These are phyloP conservation scores for Seminavis robusta DNA, from an alignment of 108 stramenopile genomes.

Conservation along the genomic window DNA sequence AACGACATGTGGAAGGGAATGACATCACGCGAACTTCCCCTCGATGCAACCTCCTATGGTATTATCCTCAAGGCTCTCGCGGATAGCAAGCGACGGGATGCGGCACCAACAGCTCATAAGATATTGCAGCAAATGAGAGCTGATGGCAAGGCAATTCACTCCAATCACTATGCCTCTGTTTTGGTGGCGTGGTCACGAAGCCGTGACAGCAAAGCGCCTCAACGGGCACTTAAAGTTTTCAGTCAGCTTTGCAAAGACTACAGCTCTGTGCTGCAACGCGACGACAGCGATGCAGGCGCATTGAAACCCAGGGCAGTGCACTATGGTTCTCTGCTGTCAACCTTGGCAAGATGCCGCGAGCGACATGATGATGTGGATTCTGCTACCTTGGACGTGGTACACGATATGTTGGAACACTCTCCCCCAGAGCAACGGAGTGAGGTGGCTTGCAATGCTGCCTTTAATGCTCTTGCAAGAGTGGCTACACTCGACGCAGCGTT, in stretches of 20 bases:
- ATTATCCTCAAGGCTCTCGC: background rate
- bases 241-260: background rate
- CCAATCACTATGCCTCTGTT: background rate
- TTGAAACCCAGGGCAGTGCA: no score
- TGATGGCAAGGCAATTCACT: background rate
- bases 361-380: no score
- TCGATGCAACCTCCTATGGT: background rate
- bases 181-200: constrained; percentile 1
- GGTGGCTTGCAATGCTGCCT: no score
- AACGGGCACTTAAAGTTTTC: background rate
- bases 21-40: background rate
- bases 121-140: background rate
- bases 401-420: no score
- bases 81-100: background rate
- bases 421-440: no score
- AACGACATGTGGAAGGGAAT: background rate
- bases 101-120: background rate
- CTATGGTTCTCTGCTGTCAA: no score
- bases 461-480: no score
- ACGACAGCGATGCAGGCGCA: background rate
- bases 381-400: no score
- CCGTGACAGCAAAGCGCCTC: background rate
- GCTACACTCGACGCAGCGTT: no score
- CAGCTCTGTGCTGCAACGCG: background rate
- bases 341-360: no score